Evolutionary conservation across 1,284 basidiomycete genomes (phyloP).

Genomic region (Cryptococcus amylolentus): DNA sequence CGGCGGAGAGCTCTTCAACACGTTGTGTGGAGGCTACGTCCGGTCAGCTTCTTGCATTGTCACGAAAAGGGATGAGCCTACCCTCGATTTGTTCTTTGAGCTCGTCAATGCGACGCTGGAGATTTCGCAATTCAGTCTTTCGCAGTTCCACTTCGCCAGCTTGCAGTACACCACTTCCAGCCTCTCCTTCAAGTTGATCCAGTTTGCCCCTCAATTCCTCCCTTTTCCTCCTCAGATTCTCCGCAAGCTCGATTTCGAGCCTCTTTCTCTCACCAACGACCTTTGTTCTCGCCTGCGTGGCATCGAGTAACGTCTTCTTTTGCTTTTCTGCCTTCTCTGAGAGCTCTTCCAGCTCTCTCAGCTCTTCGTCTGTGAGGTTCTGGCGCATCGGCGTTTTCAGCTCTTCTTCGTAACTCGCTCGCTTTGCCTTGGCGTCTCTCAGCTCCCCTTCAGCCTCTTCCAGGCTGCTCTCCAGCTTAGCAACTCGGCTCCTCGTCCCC

Average conservation of each 20-base stretch:
- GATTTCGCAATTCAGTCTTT: slow-evolving; percentile 62
- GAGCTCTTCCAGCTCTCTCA: slow-evolving; percentile 64
- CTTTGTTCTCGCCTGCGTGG: slow-evolving; percentile 67
- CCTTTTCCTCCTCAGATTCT: slow-evolving; percentile 71
- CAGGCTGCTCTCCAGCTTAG: slow-evolving; percentile 64
- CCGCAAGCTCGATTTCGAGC: slow-evolving; percentile 89
- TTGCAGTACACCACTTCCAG: slow-evolving; percentile 59
- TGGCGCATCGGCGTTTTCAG: slow-evolving; percentile 70
- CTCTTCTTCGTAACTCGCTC: slow-evolving; percentile 68
- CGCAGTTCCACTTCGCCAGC: slow-evolving; percentile 62
- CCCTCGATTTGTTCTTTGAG: slow-evolving; percentile 64
- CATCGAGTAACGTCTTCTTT: slow-evolving; percentile 66
- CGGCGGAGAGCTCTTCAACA: slow-evolving; percentile 60
- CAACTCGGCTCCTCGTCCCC: slow-evolving; percentile 61
- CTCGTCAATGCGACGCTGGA: slow-evolving; percentile 64
- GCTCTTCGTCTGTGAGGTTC: slow-evolving; percentile 70
- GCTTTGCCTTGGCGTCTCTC: slow-evolving; percentile 43
- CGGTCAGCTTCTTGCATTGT: not conserved
- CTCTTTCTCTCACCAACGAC: slow-evolving; percentile 74
- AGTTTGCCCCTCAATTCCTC: slow-evolving; percentile 75
- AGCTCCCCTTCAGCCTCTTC: slow-evolving; percentile 69
- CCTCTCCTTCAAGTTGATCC: slow-evolving; percentile 65
- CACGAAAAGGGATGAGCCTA: slow-evolving; percentile 39
- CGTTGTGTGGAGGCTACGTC: slow-evolving; percentile 50
- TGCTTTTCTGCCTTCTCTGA: slow-evolving; percentile 71